phyloP scores from a whole-genome alignment of 257 asterid species.

The Solanum phureja region DNA sequence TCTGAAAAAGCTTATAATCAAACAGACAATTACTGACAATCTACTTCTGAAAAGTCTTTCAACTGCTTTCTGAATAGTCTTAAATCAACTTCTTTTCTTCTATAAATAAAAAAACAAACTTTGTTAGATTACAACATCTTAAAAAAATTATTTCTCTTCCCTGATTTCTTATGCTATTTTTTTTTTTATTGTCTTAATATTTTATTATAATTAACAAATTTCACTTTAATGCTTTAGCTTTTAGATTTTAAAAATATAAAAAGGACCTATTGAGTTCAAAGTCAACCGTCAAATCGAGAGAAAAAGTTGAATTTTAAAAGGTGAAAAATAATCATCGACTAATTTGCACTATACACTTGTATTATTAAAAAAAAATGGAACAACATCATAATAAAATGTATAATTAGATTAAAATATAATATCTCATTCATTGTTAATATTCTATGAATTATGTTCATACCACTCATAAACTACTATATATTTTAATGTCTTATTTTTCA shows the following conservation, averaged over 20 bases:
- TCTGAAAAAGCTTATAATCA: background rate
- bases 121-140: background rate
- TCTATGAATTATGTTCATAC: background rate
- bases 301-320: background rate
- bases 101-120: background rate
- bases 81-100: background rate
- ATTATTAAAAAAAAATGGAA: background rate
- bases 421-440: background rate
- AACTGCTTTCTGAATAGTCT: background rate
- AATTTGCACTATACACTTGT: background rate
- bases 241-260: too few species aligned
- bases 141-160: background rate
- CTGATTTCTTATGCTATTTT: background rate
- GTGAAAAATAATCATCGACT: background rate
- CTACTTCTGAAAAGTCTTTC: background rate
- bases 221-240: background rate
- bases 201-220: too few species aligned
- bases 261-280: background rate
- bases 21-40: background rate
- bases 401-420: too few species aligned
- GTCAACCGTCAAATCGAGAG: background rate
- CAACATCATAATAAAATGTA: background rate
- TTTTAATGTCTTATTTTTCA: background rate
- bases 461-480: background rate
- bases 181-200: too few species aligned